Evolutionary conservation across 441 rosid genomes (phyloP).

Genomic region (Viola pubescens): DNA sequence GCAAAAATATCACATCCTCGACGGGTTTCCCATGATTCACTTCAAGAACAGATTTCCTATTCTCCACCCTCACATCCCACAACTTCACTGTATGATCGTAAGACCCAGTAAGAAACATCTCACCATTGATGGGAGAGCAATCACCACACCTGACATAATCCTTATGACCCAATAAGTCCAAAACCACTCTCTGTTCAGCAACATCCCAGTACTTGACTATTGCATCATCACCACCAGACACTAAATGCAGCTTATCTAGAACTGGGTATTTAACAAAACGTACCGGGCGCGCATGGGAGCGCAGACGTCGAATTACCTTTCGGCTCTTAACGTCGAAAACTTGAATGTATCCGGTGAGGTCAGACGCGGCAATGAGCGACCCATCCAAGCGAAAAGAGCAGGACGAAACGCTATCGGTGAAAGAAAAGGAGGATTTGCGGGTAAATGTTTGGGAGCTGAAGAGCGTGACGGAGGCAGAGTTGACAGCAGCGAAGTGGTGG

Average conservation of each 20-base stretch:
- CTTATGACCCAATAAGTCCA: slow-evolving; percentile 66
- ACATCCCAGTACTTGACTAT: slow-evolving; percentile 94
- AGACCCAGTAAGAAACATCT: slow-evolving; percentile 74
- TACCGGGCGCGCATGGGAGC: slow-evolving; percentile 67
- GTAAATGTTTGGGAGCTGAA: slow-evolving; percentile 45
- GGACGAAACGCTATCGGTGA: slow-evolving; percentile 37
- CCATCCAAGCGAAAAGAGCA: slow-evolving; percentile 60
- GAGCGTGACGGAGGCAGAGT: slow-evolving; percentile 59
- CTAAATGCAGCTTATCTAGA: slow-evolving; percentile 73
- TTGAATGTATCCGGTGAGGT: slow-evolving; percentile 63
- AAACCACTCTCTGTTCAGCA: slow-evolving; percentile 49
- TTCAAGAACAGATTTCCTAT: slow-evolving; percentile 43
- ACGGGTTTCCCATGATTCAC: slow-evolving; percentile 75
- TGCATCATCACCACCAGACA: slow-evolving; percentile 86
- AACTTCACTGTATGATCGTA: slow-evolving; percentile 85
- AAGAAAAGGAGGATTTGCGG: slow-evolving; percentile 32
- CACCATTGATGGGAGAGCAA: slow-evolving; percentile 60
- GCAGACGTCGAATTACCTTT: slow-evolving; percentile 71
- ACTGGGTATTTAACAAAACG: slow-evolving; percentile 69
- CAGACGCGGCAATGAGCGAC: slow-evolving; percentile 71
- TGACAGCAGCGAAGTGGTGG: slow-evolving; percentile 58
- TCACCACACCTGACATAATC: slow-evolving; percentile 89
- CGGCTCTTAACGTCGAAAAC: slow-evolving; percentile 67
- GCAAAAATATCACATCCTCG: slow-evolving; percentile 81
- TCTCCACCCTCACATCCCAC: slow-evolving; percentile 78